Evolutionary conservation across 805 yeast genomes (phyloP), one percentile per base, ranked within the genome.

Genomic region (Starmera dryadoides): DNA sequence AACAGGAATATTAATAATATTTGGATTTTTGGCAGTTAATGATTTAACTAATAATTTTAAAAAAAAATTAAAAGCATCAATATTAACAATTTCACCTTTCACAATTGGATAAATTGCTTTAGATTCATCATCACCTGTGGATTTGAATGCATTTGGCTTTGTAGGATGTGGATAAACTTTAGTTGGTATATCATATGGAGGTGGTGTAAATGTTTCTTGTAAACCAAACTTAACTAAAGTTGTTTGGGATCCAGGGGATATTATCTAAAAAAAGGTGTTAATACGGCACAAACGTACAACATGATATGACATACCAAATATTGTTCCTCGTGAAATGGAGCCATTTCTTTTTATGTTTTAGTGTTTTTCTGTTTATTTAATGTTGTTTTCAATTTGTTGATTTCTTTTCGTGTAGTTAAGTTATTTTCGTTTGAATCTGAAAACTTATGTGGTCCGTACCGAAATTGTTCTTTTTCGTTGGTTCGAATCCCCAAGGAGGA

Each of bases 181-280:
- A 0, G 96, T 79, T n/a, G 96, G 95, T 22, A 88, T 67, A 41
- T 77, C 76, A 46, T 73, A 75, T 20, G 79, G 74, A 2, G 97
- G 95, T 2, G 93, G 86, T 8, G 83, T 63, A 44, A 86, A 69
- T 1, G 84, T 68, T 49, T 83, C 94, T 21, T 71, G 68, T 21
- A 89, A 66, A 2, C 96, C 96, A 56, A 85, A 79, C 48, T 83
- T 84, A 22, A 86, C 85, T 39, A 81, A 64, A 0, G 97, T 86
- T 39, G 72, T 64, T 38, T 64, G 67, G 2, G 95, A 82, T 22
- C 96, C 96, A 1, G 95, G 86, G 40, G 86, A 80, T 22, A 89
- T 73, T 22, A 89, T 73, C 65, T 59, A 39, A 28, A 26, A 26
- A n/a, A 36, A 39, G 21, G 41, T 14, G 15, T 29, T 12, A 29